Evolutionary conservation across 257 asterid genomes (phyloP).

Genomic region (Apocynum venetum): DNA sequence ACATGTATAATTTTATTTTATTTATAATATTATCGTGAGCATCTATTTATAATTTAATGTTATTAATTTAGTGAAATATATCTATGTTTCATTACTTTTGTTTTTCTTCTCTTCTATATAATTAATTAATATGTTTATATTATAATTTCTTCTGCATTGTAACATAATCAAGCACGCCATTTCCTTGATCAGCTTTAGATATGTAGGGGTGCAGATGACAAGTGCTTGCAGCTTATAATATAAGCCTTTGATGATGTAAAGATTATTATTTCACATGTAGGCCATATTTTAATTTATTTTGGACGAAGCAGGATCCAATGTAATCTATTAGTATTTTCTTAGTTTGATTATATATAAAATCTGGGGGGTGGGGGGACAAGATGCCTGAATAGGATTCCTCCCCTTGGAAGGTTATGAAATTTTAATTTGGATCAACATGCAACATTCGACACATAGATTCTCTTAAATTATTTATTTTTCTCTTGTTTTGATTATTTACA

Average conservation of each 20-base stretch:
- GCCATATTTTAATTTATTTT: neutral
- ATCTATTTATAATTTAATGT: neutral
- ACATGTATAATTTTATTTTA: slow-evolving; percentile 2
- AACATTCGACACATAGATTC: too few species aligned
- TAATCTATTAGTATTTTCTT: neutral
- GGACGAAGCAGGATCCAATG: neutral
- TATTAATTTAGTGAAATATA: neutral
- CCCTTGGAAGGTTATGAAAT: neutral
- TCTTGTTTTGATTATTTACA: too few species aligned
- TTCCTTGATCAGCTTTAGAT: neutral
- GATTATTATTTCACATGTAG: neutral
- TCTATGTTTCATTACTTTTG: neutral
- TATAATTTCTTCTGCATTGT: neutral
- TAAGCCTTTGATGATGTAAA: neutral
- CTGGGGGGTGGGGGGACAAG: neutral
- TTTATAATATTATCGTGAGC: neutral
- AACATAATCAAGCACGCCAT: neutral
- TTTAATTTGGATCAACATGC: neutral
- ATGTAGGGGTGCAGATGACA: neutral
- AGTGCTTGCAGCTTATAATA: neutral
- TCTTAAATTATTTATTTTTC: too few species aligned
- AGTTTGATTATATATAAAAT: neutral
- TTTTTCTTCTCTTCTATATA: neutral
- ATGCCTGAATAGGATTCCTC: too few species aligned
- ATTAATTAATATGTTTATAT: neutral